Base-by-base conservation (phyloP, 1,284 basidiomycete genomes). In the Trichosporon coremiiforme region DNA sequence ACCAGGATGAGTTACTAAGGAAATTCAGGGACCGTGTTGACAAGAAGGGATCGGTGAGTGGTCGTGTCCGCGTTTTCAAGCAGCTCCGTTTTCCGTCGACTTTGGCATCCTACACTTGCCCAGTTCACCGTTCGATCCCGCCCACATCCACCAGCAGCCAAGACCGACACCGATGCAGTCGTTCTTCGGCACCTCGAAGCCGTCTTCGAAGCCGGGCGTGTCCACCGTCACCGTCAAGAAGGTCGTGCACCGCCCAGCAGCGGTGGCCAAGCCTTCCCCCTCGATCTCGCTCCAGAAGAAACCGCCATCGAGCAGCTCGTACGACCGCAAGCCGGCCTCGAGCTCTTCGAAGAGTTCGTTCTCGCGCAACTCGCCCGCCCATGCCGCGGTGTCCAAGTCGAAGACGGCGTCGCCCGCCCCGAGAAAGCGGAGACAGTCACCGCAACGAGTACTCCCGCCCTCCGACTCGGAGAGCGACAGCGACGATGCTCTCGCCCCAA, bases 171-270 rank as follows among this genome's bases (percentile, higher is more conserved):
- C 60, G 55, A 78, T 78, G 76, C 70, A 76, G 64, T 78, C 77
- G 17, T 77, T 79, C 64, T 79, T 79, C 68, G 75, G 75, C 57
- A 68, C 68, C 66, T 31, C 67, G 70, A 65, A 71, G 71, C 50
- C 70, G 38, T 53, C 71, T 12, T 64, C 74, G 66, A 57, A 69
- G 2, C 38, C 73, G 1, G 29, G 71, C 12, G 71, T 75, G 29
- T 69, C 74, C 36, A 75, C 73, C 62, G 75, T 75, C 20, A 71
- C 73, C 9, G 72, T 75, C 25, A 74, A 73, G 60, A 75, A 75
- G 66, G 70, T 71, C 17, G 64, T 73, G 20, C n/a, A 60, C 15
- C 57, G 25, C 4, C 65, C 64, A 20, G 62, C 66, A 2, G 47
- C 36, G 29, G 50, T 53, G 50, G 50, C 50, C 50, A 53, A 53